Base-by-base conservation (phyloP, 2,329 filamentous ascomycete genomes). In the Fusarium paranaense region DNA sequence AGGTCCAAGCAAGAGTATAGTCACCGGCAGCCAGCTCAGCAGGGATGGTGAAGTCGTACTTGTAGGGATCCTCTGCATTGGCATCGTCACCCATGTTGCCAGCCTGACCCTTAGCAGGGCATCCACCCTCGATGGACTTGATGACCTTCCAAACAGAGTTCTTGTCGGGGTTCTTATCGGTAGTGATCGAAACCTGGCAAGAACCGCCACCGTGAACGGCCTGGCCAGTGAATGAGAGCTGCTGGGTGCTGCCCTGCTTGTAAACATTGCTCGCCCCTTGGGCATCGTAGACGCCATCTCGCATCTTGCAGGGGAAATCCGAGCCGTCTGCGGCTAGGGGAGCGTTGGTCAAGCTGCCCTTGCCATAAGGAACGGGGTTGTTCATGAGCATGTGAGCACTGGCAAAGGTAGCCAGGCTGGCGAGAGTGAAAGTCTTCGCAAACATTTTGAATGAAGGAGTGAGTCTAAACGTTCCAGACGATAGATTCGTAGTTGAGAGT, bases 141-240 rank as follows among this genome's bases (percentile, higher is more conserved):
- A 99, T 95, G 71, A 98, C 96, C 82, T 95, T 95, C 91, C 93
- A 99, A 25, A 89, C 87, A 0, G 90, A 92, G 74, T 89, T 82
- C 74, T 89, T 89, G 30, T 89, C 91, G 1, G 95, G 91, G 14
- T 87, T 84, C 13, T 87, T 85, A 76, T 98, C 96, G 20, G 93
- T 95, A 0, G 95, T 97, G 77, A 99, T 85, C 10, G 92, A 93
- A 66, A 98, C 85, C 78, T 99, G 97, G 85, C 97, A 98, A 0
- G 94, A 97, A 0, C 97, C 97, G 63, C 97, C 97, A 20, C 95
- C 95, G 76, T 99, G 97, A 0, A 92, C 90, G 4, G 95, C 95
- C 58, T 87, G 85, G 38, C 95, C 95, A 0, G 84, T 84, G 82
- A 98, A 94, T 0, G 83, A 82, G 2, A 98, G 86, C 0, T 85